Conservation (phyloP, 2,329 filamentous ascomycete species). For the Fusarium equiseti region DNA sequence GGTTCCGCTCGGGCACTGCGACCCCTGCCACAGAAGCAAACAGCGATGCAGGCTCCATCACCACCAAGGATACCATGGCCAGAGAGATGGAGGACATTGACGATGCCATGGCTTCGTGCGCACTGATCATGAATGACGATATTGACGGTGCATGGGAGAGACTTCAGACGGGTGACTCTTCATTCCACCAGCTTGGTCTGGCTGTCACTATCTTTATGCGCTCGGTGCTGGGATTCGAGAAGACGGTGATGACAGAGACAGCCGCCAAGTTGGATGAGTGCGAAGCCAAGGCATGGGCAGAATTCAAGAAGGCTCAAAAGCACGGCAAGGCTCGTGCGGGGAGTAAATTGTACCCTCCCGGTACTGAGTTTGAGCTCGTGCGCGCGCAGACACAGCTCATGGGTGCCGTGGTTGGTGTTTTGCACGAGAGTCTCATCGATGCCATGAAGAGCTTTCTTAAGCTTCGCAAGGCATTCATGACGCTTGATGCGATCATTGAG, state of each 20-base stretch:
- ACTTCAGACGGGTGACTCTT: conserved; percentile 78
- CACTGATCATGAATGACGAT: conserved; percentile 88
- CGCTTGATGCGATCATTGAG: conserved; percentile 82
- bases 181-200: conserved; percentile 88
- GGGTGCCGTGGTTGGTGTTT: conserved; percentile 85
- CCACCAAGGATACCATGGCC: conserved; percentile 48
- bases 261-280: conserved; percentile 77
- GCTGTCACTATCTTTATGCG: conserved; percentile 87
- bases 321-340: conserved; percentile 58
- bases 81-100: conserved; percentile 67
- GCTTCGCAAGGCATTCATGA: conserved; percentile 86
- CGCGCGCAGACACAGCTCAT: conserved; percentile 90
- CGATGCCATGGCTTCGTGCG: conserved; percentile 73
- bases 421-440: conserved; percentile 94
- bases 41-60: conserved; percentile 47
- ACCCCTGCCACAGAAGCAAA: conserved; percentile 48
- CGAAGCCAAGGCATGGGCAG: conserved; percentile 80
- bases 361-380: conserved; percentile 87
- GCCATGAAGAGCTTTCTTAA: conserved; percentile 94
- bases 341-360: conserved; percentile 77
- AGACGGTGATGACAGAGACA: conserved; percentile 89
- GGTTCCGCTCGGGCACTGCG: conserved; percentile 60
- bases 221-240: conserved; percentile 90
- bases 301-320: conserved; percentile 80
- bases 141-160: conserved; percentile 83